Evolutionary conservation across 75 land plant species (phyloP).

Genomic region (Selaginella moellendorffii): DNA sequence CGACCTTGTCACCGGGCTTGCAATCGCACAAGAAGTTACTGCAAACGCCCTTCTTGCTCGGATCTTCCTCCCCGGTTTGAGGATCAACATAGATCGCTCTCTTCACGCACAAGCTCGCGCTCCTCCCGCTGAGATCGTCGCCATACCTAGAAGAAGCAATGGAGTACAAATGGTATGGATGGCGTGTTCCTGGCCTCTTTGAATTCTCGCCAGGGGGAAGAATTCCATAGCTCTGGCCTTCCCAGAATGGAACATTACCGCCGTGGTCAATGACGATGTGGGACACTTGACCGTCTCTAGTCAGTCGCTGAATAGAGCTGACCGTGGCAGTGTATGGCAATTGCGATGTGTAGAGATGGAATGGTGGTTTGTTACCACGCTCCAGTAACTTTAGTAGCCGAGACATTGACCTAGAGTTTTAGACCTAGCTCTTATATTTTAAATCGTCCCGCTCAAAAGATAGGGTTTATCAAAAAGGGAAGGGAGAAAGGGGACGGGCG

Average conservation of each 20-base stretch:
- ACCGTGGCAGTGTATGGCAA: conserved; percentile 80
- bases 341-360: conserved; percentile 63
- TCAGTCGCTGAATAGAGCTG: conserved; percentile 78
- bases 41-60: conserved; percentile 77
- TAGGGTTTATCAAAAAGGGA: background rate
- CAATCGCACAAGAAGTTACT: conserved; percentile 82
- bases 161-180: conserved; percentile 86
- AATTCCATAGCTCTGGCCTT: conserved; percentile 92
- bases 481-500: too few relatives aligned
- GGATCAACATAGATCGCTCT: conserved; percentile 90
- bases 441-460: conserved; percentile 1
- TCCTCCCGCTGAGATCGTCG: conserved; percentile 81
- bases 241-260: conserved; percentile 94
- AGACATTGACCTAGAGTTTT: conserved; percentile 40
- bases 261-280: conserved; percentile 94
- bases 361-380: conserved; percentile 60
- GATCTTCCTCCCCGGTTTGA: conserved; percentile 83
- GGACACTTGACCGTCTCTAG: conserved; percentile 95
- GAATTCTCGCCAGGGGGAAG: conserved; percentile 97
- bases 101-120: conserved; percentile 74
- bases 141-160: conserved; percentile 96
- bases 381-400: conserved; percentile 52
- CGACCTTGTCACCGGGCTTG: conserved; percentile 78
- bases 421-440: conserved; percentile 7
- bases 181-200: conserved; percentile 75